A percentile compares a stretch with the other conserved stretches of the same genome.
Conservation (phyloP, 768 basidiomycete genomes). For the Naganishia onofrii region DNA sequence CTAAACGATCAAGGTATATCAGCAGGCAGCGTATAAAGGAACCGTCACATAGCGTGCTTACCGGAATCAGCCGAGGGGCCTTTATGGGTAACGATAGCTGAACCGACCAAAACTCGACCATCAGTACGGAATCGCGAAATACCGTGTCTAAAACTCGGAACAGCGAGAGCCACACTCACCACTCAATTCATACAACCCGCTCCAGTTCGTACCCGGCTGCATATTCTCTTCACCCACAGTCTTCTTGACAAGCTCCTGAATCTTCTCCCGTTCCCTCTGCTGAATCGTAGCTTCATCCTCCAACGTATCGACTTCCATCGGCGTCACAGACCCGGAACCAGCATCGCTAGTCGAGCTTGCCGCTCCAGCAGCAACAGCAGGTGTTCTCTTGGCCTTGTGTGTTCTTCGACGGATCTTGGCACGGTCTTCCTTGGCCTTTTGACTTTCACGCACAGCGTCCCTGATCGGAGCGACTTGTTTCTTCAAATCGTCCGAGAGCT, state of each 20-base stretch:
- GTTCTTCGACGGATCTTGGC: slow-evolving; percentile 56
- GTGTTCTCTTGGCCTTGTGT: slow-evolving; percentile 20
- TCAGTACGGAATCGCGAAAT: not conserved
- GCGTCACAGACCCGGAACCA: slow-evolving; percentile 28
- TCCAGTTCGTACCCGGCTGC: slow-evolving; percentile 63
- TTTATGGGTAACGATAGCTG: slow-evolving; percentile 94
- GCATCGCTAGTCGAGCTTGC: slow-evolving; percentile 24
- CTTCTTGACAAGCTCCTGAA: slow-evolving; percentile 63
- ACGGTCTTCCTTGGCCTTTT: slow-evolving; percentile 79
- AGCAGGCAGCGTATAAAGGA: not conserved
- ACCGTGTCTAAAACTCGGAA: too few species aligned
- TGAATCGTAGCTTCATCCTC: slow-evolving; percentile 62
- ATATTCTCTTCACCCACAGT: slow-evolving; percentile 63
- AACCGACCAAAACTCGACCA: not conserved
- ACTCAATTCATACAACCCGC: slow-evolving; percentile 84
- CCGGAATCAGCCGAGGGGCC: slow-evolving; percentile 91
- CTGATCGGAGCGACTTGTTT: slow-evolving; percentile 68
- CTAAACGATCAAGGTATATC: slow-evolving; percentile 35
- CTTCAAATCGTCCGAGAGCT: slow-evolving; percentile 70
- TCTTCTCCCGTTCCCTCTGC: slow-evolving; percentile 63
- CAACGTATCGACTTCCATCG: slow-evolving; percentile 25
- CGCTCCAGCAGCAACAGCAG: slow-evolving; percentile 33
- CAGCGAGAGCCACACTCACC: too few species aligned
- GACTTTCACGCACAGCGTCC: slow-evolving; percentile 70
- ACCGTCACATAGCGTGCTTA: slow-evolving; percentile 30